Percentiles rank a stretch among this genome's conserved stretches.
phyloP scores from a whole-genome alignment of 1,284 basidiomycete species.

The Fomitopsis pinicola region DNA sequence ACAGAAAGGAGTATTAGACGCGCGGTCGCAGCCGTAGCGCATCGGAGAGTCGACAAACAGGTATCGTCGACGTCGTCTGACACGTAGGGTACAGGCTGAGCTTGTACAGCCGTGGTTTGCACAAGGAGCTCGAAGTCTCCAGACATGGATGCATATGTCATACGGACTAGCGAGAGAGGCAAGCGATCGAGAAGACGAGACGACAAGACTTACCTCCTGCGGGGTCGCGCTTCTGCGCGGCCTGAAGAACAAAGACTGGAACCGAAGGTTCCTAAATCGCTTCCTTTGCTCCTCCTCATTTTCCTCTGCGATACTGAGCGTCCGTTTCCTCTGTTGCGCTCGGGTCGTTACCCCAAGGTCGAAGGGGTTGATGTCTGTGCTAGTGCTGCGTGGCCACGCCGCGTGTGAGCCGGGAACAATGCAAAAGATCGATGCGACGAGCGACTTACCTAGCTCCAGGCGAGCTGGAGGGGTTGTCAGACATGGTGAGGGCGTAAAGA shows the following conservation, averaged over 20 bases:
- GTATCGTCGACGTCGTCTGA: not conserved
- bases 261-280: not conserved
- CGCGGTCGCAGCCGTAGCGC: not conserved
- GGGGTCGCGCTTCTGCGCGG: not conserved
- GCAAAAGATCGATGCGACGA: not conserved
- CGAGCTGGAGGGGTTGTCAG: not conserved
- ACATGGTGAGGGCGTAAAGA: not conserved
- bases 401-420: not conserved
- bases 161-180: too few species aligned
- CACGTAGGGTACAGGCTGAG: not conserved
- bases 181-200: not conserved
- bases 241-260: not conserved
- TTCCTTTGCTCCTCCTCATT: not conserved
- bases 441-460: slow-evolving; percentile 1
- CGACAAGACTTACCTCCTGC: not conserved
- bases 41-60: not conserved
- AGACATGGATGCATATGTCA: too few species aligned
- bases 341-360: not conserved
- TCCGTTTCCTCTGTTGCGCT: slow-evolving; percentile 2
- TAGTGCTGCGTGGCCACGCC: not conserved
- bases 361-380: not conserved
- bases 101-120: not conserved
- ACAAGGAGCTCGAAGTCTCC: too few species aligned
- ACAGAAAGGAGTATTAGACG: not conserved
- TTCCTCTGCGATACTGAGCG: not conserved